Evolutionary conservation across 1,284 basidiomycete species (phyloP), one percentile per base, ranked within the genome.

Genomic region (Ganoderma sinense): DNA sequence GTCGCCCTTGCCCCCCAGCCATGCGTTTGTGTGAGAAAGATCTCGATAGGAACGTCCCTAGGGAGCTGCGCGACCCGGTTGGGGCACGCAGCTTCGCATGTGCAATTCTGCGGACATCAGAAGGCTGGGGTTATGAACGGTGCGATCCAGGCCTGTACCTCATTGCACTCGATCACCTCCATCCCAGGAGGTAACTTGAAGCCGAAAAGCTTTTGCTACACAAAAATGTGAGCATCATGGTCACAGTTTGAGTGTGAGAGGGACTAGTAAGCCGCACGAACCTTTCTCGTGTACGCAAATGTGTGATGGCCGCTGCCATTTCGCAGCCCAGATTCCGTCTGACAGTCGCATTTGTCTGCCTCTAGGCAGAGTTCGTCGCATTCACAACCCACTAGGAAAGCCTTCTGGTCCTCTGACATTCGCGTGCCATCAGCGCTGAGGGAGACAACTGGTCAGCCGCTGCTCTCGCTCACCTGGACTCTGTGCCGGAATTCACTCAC

Each of bases 81-180:
- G 1, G 64, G 70, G 66, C 83, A 84, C 4, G 5, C 26, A 8
- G 41, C 62, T 33, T 60, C 62, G 58, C 78, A 79, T 3, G 64
- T 51, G 48, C 81, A 81, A n/a, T 71, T 73, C 78, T 80, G 41
- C 13, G 40, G 4, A 23, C 5, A 26, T 43, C n/a, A 31, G 10
- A 36, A n/a, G 18, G 3, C 0, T 8, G n/a, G 20, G 5, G 33
- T 26, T 13, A 23, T 33, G 23, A 62, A 10, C 23, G 29, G 20
- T n/a, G 26, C n/a, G 33, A 26, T 40, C 8, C n/a, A n/a, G 11
- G 16, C n/a, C 39, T 76, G 59, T 74, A 88, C 90, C 75, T 83
- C 80, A 70, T 90, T 91, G 68, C 90, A 91, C 75, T 91, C 90
- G 8, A 90, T 82, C 18, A 89, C 87, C 61, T 88, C 58, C 2